Evolutionary conservation across 1,284 basidiomycete species (phyloP), one percentile per base, ranked within the genome.

Genomic region (Cutaneotrichosporon cutaneum): DNA sequence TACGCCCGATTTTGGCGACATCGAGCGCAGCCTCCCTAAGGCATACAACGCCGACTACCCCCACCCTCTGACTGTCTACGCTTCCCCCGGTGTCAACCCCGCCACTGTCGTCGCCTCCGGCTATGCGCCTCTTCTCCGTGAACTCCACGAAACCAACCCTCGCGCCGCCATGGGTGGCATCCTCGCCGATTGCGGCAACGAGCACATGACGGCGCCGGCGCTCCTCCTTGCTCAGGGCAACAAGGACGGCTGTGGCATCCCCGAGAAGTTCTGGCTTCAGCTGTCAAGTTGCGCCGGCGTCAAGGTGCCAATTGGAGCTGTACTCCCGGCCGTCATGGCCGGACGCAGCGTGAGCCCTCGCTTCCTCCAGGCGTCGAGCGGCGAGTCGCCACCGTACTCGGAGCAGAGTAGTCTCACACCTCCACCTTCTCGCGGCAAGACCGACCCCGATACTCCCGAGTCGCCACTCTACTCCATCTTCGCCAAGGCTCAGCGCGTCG

Each of bases 171-270:
- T 69, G 54, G 76, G 76, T 0, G 56, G 57, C 6, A 77, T 75
- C 44, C 60, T 78, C 22, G 68, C 72, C 22, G 60, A 70, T 11
- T 68, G 66, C 13, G 70, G 68, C 32, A 61, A 52, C 30, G 61
- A 60, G 4, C 66, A 65, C 36, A 60, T 70, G 53, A 67, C 62
- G 22, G 71, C 61, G 5, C 68, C 65, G 10, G 70, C 62, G 22
- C 56, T 73, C 54, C 63, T 63, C 53, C 50, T 70, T 54, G 56
- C 68, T 44, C 59, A 66, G n/a, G 47, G 55, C 54, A 61, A 57
- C 55, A 68, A 63, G 16, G 72, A 75, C 18, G 76, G 76, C 1
- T 74, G 72, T 52, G 75, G 76, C n/a, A 77, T 78, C 27, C 76
- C 76, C 0, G 75, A 75, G 47, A 60, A 65, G 26, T 63, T 70